A percentile compares a stretch with the other conserved stretches of the same genome.
Evolutionary conservation across 345 rosid genomes (phyloP).

Genomic region (Eucalyptus regnans): DNA sequence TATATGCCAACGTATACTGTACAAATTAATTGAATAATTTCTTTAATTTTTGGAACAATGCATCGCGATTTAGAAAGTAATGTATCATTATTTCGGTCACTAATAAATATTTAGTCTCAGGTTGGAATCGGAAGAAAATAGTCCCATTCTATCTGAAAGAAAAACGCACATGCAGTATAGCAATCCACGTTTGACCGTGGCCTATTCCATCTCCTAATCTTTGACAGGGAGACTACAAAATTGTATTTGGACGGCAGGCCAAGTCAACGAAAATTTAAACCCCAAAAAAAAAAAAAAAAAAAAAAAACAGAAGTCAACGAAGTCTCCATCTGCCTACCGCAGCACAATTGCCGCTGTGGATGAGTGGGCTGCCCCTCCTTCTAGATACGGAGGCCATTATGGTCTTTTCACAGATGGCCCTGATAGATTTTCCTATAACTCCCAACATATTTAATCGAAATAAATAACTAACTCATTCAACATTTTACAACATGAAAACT

Average conservation of each 20-base stretch:
- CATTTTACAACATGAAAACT: background rate
- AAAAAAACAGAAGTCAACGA: background rate
- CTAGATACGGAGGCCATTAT: background rate
- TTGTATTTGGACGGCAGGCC: fast-evolving
- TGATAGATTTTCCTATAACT: background rate
- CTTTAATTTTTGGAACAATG: too few species aligned
- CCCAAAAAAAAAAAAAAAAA: too few species aligned
- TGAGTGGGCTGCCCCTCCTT: background rate
- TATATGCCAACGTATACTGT: too few species aligned
- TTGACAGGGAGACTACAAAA: background rate
- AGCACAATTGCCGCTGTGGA: fast-evolving
- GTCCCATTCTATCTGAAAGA: background rate
- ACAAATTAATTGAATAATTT: too few species aligned
- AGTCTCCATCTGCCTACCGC: background rate
- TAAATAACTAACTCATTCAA: background rate
- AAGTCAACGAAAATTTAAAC: background rate
- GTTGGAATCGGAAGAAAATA: background rate
- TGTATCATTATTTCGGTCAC: too few species aligned
- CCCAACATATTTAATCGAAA: background rate
- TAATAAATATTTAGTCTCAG: too few species aligned
- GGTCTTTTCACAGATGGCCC: background rate
- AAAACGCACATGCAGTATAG: background rate
- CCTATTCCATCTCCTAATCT: background rate
- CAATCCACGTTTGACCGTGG: background rate
- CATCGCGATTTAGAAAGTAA: too few species aligned